A percentile compares a stretch with the other conserved stretches of the same genome.
These are phyloP conservation scores for Tritrichomonas musculus DNA, from an alignment of 208 protist species.

Conservation along the genomic window DNA sequence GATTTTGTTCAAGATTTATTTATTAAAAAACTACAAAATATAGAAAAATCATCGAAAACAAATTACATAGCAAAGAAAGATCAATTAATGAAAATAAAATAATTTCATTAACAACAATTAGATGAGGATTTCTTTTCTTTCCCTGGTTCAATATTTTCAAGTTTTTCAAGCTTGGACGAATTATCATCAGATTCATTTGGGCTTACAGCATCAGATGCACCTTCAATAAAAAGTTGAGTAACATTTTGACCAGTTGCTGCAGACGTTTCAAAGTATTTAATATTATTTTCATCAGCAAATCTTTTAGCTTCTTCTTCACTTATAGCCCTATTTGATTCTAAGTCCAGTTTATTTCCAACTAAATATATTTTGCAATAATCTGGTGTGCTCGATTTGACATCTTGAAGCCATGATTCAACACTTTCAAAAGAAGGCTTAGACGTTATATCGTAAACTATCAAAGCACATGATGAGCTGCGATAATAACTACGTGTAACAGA, in stretches of 20 bases:
- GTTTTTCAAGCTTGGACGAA: too few relatives aligned
- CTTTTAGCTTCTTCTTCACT: not conserved
- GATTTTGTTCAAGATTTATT: too few relatives aligned
- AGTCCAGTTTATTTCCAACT: constrained; percentile 14
- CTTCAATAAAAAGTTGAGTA: not conserved
- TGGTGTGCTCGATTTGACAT: not conserved
- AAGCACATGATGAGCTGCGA: not conserved
- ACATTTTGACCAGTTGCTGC: not conserved
- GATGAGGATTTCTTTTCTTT: too few relatives aligned
- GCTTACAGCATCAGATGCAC: too few relatives aligned
- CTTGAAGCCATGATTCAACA: not conserved
- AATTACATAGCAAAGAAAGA: too few relatives aligned
- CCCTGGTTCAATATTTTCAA: too few relatives aligned
- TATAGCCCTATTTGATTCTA: not conserved
- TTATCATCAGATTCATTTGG: too few relatives aligned
- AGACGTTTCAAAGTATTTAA: not conserved
- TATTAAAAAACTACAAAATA: too few relatives aligned
- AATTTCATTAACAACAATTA: too few relatives aligned
- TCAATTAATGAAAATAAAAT: too few relatives aligned
- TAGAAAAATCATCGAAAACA: too few relatives aligned
- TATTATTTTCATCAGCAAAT: not conserved
- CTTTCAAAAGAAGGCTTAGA: not conserved
- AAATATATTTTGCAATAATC: not conserved
- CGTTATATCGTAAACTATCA: constrained; percentile 28
- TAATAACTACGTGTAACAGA: not conserved